Evolutionary conservation across 2,329 filamentous ascomycete genomes (phyloP), one percentile per base, ranked within the genome.

Genomic region (Diaporthe vexans): DNA sequence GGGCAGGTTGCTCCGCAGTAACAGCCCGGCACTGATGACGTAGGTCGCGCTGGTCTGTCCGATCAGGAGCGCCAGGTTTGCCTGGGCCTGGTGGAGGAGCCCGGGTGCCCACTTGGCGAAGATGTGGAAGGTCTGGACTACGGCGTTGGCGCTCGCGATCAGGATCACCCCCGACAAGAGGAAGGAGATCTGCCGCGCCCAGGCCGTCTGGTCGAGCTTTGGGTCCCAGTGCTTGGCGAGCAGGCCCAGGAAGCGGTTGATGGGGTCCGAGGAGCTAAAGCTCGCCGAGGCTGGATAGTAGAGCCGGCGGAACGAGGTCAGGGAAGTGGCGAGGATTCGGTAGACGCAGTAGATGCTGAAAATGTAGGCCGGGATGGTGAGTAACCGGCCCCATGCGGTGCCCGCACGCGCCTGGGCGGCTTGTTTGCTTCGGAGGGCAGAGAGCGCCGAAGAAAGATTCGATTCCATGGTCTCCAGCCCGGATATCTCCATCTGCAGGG

Each of bases 281-380:
- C 90, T 84, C 21, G 84, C 81, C 17, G 79, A 74, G 6, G 81
- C 79, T 0, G 85, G 84, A 73, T 85, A 84, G 74, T 87, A 87
- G 71, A 85, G 77, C 51, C 94, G 91, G 6, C 92, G 92, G 6
- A 94, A 77, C 1, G 91, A 92, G 1, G 93, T 92, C 7, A 95
- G 80, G 0, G 88, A 87, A 0, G 94, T 97, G 1, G 94, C 93
- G 24, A 90, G 81, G 77, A 97, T 93, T 71, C 95, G 93, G 84
- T 97, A 97, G 46, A 96, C 85, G 85, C 95, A 97, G 87, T 97
- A 97, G 65, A 93, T 77, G 71, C 94, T 92, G 82, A 97, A 97
- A 29, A 87, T 83, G 76, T 94, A 93, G 57, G 91, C 89, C 1
- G 85, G 91, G 19, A 90, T 81, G 35, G 92, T 86, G 51, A 94